Evolutionary conservation across 179 eudicot genomes (phyloP).

Genomic region (Nepenthes alata): DNA sequence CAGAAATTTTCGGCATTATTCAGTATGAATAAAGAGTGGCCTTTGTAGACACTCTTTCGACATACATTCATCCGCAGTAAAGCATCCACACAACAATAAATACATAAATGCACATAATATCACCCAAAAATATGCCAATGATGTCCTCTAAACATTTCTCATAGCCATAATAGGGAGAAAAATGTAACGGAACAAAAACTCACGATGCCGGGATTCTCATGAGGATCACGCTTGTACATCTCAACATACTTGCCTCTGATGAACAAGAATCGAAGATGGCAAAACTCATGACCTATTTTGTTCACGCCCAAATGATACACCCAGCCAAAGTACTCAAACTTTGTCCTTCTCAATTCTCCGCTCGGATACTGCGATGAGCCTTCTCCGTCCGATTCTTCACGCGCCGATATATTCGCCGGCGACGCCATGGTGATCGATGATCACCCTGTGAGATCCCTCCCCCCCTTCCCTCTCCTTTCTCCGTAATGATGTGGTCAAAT

Average conservation of each 20-base stretch:
- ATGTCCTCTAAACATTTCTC: too few species aligned
- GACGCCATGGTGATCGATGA: not conserved
- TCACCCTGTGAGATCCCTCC: not conserved
- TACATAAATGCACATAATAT: too few species aligned
- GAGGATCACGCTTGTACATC: conserved; percentile 93
- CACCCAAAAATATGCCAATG: too few species aligned
- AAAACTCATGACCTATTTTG: conserved; percentile 67
- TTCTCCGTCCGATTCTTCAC: conserved; percentile 15
- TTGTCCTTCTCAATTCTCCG: conserved; percentile 22
- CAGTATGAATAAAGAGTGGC: too few species aligned
- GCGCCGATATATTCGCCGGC: not conserved
- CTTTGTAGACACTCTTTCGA: too few species aligned
- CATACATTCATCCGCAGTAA: too few species aligned
- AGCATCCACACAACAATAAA: too few species aligned
- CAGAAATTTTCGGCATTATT: too few species aligned
- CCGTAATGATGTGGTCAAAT: too few species aligned
- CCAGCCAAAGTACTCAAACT: conserved; percentile 67
- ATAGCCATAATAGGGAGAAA: too few species aligned
- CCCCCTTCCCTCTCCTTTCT: too few species aligned
- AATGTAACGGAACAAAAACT: not conserved
- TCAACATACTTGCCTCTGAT: conserved; percentile 68
- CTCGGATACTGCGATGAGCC: conserved; percentile 16
- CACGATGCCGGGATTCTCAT: conserved; percentile 54
- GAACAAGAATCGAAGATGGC: conserved; percentile 56
- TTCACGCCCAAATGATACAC: conserved; percentile 75